Evolutionary conservation across 176 grass and related monocot species (phyloP), one percentile per base, ranked within the genome.

Genomic region (Melocanna baccifera): DNA sequence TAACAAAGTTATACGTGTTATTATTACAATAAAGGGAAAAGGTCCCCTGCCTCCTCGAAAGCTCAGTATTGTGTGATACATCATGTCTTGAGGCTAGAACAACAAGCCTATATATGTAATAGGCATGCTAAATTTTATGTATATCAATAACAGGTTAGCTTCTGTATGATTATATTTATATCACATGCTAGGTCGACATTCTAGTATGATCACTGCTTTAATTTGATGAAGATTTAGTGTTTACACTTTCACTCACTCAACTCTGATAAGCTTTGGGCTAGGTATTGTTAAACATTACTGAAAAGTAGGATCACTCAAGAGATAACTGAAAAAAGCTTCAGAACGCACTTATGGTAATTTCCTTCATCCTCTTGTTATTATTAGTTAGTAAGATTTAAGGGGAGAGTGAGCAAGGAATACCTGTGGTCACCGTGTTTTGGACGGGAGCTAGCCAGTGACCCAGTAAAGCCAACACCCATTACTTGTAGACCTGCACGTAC

Each of bases 401-500:
- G 37, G 23, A 5, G 34, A 40, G 28, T 23, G 16, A 52, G 65
- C 9, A 79, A 79, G 64, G n/a, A 22, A 77, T 92, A 98, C 96
- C 89, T 89, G 69, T 98, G 93, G 67, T 92, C 96, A 22, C 96
- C 96, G 42, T 68, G 91, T 89, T 95, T 98, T 80, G 91, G 87
- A 66, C 83, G 83, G 69, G 89, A 73, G 83, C 85, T 93, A 86
- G 91, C 96, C 79, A 98, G 76, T 84, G 96, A 93, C 18, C 96
- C 96, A 75, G 91, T 91, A 89, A 95, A 98, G 80, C 93, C 91
- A 72, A 98, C 89, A 76, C 93, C 96, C 73, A 98, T 80, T 65
- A 98, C 93, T 90, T 77, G 87, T 45, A 73, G 63, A 84, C 96
- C 93, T 98, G 69, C 4, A 3, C 58, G 63, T 41, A 73, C 34